Base-by-base conservation (phyloP, 1,139 yeast species). In the Scheffersomyces cryptocercus region DNA sequence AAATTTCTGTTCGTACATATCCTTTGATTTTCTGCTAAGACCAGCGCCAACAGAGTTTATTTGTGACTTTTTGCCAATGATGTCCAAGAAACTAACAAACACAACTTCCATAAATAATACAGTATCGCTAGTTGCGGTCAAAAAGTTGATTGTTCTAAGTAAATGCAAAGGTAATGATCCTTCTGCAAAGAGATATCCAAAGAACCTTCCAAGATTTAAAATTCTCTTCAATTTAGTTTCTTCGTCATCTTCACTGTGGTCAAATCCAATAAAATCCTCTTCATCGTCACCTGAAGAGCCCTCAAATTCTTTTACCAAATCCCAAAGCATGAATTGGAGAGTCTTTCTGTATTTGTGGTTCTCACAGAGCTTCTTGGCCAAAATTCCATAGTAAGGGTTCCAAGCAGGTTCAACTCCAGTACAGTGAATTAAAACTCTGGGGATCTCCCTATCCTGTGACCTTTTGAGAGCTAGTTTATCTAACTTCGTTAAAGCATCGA, bases 241-340 rank as follows among this genome's bases (percentile, higher is more conserved):
- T 31, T 53, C 58, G 39, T 80, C 84, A 20, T 75, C 82, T 46
- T 73, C 72, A 10, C 52, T 61, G 11, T 61, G 66, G 35, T 66
- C 73, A 43, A 58, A 64, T 8, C 59, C 73, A n/a, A 66, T 63
- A 45, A 68, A 67, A 30, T 65, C 75, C 3, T 61, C 65, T 4
- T 67, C 75, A 12, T 79, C 75, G 8, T 53, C 62, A 13, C 43
- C 52, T 20, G 47, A 41, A 3, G 58, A 44, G 5, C 69, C 70
- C 53, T 86, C 96, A 38, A 89, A 70, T 30, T 84, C 89, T 51
- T 82, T 82, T n/a, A 91, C 58, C 40, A 84, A 75, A 62, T 93
- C 97, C 98, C 98, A 95, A 37, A 95, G 73, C 59, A 83, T 75
- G 61, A 93, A 90, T 59, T 93, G 97, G 54, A 95, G 85, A 0